Conservation (phyloP, 2,329 filamentous ascomycete genomes). For the Beauveria pseudobassiana region DNA sequence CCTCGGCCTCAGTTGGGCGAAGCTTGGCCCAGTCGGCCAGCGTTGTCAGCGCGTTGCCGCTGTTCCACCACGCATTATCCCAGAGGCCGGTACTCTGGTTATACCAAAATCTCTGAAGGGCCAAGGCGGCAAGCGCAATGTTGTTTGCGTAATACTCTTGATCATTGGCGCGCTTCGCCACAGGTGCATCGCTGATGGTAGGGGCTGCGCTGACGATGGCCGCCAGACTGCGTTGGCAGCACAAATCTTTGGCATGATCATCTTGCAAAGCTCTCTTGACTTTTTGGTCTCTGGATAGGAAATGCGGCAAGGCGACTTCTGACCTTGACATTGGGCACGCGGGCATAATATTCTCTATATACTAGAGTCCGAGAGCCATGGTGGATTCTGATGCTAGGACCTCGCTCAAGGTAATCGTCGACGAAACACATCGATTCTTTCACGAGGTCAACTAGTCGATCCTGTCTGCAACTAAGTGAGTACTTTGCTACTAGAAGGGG, state of each 20-base stretch:
- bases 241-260: background rate
- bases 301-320: too few species aligned
- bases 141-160: slow-evolving; percentile 1
- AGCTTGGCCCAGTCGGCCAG: slow-evolving; percentile 46
- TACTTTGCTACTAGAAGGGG: background rate
- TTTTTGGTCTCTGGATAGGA: too few species aligned
- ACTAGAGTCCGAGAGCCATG: background rate
- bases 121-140: background rate
- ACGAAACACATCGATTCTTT: background rate
- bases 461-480: background rate
- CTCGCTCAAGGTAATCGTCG: background rate
- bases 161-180: background rate
- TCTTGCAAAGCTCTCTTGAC: background rate
- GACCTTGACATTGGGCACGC: too few species aligned
- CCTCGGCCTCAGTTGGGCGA: slow-evolving; percentile 26
- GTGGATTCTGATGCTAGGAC: background rate
- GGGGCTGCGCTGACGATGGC: background rate
- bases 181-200: background rate
- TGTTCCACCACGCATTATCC: slow-evolving; percentile 66
- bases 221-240: background rate
- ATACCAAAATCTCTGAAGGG: slow-evolving; percentile 42
- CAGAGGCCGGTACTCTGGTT: slow-evolving; percentile 52
- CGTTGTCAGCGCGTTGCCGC: slow-evolving; percentile 57
- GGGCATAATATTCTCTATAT: background rate
- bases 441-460: background rate